These are phyloP conservation scores for Sporothrix globosa DNA, from an alignment of 2,329 filamentous ascomycete species.

Conservation along the genomic window DNA sequence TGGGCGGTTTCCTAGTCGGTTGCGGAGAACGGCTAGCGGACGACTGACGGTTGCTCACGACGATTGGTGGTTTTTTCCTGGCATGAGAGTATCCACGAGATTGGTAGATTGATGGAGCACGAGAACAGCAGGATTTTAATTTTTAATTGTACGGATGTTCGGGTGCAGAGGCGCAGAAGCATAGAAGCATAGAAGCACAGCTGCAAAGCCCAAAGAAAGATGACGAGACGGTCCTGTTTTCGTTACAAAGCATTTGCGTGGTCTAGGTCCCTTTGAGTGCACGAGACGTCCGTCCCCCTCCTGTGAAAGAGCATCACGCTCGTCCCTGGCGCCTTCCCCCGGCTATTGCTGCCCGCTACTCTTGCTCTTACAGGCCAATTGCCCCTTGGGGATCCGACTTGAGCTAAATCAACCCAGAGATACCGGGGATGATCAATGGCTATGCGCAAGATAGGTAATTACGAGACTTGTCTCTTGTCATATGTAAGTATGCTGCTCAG, in stretches of 20 bases:
- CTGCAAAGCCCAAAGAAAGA: not conserved
- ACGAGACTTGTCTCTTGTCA: not conserved
- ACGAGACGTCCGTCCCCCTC: conserved; percentile 10
- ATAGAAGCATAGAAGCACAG: not conserved
- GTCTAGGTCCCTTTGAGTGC: not conserved
- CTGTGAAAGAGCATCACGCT: conserved; percentile 9
- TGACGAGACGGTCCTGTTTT: not conserved
- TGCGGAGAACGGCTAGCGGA: conserved; percentile 35
- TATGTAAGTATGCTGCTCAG: conserved; percentile 3
- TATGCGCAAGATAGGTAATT: conserved; percentile 28
- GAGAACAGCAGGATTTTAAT: not conserved
- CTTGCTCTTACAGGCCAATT: conserved; percentile 19
- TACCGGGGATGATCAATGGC: conserved; percentile 28
- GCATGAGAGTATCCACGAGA: conserved; percentile 19
- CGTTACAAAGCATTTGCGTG: not conserved
- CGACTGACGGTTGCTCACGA: conserved; percentile 23
- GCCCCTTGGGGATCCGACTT: not conserved
- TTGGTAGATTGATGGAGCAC: conserved; percentile 1
- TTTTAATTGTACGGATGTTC: no score
- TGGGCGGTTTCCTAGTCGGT: conserved; percentile 21
- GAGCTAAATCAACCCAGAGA: conserved; percentile 8
- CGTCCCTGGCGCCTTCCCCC: conserved; percentile 26
- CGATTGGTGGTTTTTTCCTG: conserved; percentile 17
- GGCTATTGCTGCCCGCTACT: conserved; percentile 28
- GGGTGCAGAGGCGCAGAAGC: not conserved